These are phyloP conservation scores for Linum lewisii DNA, from an alignment of 345 rosid species.

Conservation along the genomic window DNA sequence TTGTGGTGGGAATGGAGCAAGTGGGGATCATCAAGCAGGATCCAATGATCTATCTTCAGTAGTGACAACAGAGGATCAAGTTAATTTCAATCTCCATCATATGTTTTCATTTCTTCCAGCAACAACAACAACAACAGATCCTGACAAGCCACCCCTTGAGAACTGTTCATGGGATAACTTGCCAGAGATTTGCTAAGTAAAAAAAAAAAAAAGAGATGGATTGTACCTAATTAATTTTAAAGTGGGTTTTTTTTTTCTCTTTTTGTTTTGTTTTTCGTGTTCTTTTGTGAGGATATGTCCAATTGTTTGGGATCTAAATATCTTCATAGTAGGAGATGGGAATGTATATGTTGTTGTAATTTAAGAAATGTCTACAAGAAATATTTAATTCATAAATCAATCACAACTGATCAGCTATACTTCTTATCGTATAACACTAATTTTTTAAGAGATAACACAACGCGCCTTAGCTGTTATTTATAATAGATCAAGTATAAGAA, in stretches of 20 bases:
- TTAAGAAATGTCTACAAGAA: background rate
- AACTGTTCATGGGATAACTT: constrained; percentile 2
- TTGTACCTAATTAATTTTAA: too few species aligned
- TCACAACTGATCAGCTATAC: background rate
- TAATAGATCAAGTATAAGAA: too few species aligned
- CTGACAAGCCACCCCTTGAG: background rate
- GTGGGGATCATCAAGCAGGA: background rate
- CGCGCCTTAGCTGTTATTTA: too few species aligned
- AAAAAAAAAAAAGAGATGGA: background rate
- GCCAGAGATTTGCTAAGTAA: constrained; percentile 2
- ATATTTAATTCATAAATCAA: background rate
- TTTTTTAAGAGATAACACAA: too few species aligned
- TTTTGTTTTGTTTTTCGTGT: background rate
- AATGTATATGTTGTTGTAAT: background rate
- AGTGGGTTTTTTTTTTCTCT: background rate
- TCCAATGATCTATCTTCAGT: background rate
- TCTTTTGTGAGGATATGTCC: background rate
- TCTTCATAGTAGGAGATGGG: background rate
- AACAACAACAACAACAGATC: background rate
- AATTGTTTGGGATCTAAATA: background rate
- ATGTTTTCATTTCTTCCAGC: background rate
- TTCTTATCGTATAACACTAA: too few species aligned
- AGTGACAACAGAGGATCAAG: background rate
- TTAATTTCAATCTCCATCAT: background rate
- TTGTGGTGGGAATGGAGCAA: background rate